A percentile compares a stretch with the other conserved stretches of the same genome.
These are phyloP conservation scores for Musa balbisiana DNA, from an alignment of 202 grass and related monocot genomes.

Conservation along the genomic window DNA sequence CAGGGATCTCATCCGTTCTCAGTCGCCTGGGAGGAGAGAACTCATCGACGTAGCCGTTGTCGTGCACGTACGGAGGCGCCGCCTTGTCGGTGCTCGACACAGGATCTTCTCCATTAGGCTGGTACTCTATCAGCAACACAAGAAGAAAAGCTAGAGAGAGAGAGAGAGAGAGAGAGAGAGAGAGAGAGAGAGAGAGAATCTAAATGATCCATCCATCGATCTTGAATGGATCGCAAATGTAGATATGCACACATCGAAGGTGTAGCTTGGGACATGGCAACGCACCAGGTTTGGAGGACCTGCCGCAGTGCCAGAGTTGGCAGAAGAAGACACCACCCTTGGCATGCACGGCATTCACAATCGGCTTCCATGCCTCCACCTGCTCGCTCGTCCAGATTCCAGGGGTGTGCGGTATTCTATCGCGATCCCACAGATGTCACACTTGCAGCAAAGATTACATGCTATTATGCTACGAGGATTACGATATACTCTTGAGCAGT, in stretches of 20 bases:
- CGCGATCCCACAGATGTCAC: not conserved
- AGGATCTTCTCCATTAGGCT: conserved; percentile 35
- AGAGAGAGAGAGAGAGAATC: no score
- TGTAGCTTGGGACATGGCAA: not conserved
- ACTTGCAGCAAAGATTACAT: not conserved
- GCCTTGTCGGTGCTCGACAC: conserved; percentile 49
- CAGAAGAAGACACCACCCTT: conserved; percentile 14
- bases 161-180: no score
- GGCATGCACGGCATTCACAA: conserved; percentile 14
- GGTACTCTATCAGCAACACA: conserved; percentile 18
- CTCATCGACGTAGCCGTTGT: conserved; percentile 22
- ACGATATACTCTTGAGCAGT: conserved; percentile 19
- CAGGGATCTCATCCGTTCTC: conserved; percentile 46
- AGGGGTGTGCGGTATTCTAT: conserved; percentile 11
- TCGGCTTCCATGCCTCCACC: conserved; percentile 28
- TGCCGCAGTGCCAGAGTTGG: conserved; percentile 16
- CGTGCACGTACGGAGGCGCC: conserved; percentile 23
- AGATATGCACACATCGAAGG: not conserved
- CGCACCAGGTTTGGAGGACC: conserved; percentile 9
- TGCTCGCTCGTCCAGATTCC: conserved; percentile 19
- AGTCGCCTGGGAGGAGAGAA: conserved; percentile 40
- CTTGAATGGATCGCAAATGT: no score
- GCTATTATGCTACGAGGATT: not conserved
- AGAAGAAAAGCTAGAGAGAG: no score
- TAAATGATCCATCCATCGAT: no score